Base-by-base conservation (phyloP, 2,329 filamentous ascomycete genomes). In the Colletotrichum orbiculare region DNA sequence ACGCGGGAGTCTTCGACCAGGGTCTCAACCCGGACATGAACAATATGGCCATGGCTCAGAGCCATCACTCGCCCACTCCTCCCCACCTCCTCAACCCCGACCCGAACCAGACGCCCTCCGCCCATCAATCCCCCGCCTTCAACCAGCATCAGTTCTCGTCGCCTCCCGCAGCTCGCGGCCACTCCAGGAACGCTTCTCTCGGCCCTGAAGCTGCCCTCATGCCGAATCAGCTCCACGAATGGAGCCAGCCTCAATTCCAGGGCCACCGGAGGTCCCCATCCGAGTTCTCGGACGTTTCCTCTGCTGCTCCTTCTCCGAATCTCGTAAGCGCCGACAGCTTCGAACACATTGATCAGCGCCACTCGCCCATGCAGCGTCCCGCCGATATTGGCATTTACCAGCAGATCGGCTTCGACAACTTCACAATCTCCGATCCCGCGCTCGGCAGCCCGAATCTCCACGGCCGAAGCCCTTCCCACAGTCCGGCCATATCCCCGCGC, bases 271-370 rank as follows among this genome's bases (percentile, higher is more conserved):
- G 94, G 72, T 89, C 88, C 42, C 92, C 93, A 1, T 97, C 94
- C n/a, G 95, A 97, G 71, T 93, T 91, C 72, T 97, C 94, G 3
- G 95, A 97, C 70, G 90, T 97, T 6, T 97, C 90, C 6, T 97
- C 93, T 15, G 92, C 90, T 13, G 89, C 92, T 25, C 91, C 90
- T 33, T 97, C 95, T 15, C 95, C 95, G 4, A 93, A 93, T 73
- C 79, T 97, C 62, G 86, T 86, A 35, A 91, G 91, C 70, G 85
- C 91, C 66, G 94, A 97, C 72, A 87, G 82, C 68, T 96, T 97
- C 73, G 94, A 97, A 17, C 78, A 83, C n/a, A 83, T 86, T 55
- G 86, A 91, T 41, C 81, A 87, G 67, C 85, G 90, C 60, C 90
- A 92, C 66, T 97, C 94, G 8, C 95, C 95, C 2, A 87, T 96